phyloP scores from a whole-genome alignment of 345 rosid genomes.

The Corchorus capsularis region DNA sequence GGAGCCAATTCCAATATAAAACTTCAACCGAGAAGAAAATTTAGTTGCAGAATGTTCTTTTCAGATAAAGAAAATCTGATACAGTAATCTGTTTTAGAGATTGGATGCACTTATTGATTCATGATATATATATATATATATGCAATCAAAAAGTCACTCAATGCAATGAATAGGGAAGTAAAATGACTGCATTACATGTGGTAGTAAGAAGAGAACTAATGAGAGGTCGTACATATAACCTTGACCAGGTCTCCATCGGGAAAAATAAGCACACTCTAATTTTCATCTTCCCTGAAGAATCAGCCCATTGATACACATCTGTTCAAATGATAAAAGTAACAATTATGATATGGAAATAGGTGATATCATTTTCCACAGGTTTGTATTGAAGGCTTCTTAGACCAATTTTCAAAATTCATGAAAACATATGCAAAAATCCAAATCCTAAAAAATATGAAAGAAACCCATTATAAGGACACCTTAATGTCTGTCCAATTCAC shows the following conservation, averaged over 20 bases:
- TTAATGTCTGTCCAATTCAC: background rate
- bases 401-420: slow-evolving; percentile 8
- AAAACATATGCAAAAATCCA: background rate
- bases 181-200: background rate
- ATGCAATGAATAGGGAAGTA: background rate
- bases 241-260: slow-evolving; percentile 74
- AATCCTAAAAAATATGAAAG: background rate
- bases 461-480: background rate
- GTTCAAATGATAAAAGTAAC: slow-evolving; percentile 28
- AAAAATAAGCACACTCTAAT: slow-evolving; percentile 87
- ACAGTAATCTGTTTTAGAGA: background rate
- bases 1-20: background rate
- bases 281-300: slow-evolving; percentile 68
- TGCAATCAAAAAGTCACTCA: background rate
- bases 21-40: background rate
- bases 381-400: background rate
- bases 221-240: slow-evolving; percentile 57
- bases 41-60: background rate
- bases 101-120: background rate
- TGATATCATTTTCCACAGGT: slow-evolving; percentile 14
- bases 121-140: background rate
- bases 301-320: slow-evolving; percentile 94
- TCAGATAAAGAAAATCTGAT: background rate
- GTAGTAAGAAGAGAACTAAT: background rate
- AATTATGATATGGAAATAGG: background rate